Base-by-base conservation (phyloP, 257 asterid species). In the Lavandula angustifolia region DNA sequence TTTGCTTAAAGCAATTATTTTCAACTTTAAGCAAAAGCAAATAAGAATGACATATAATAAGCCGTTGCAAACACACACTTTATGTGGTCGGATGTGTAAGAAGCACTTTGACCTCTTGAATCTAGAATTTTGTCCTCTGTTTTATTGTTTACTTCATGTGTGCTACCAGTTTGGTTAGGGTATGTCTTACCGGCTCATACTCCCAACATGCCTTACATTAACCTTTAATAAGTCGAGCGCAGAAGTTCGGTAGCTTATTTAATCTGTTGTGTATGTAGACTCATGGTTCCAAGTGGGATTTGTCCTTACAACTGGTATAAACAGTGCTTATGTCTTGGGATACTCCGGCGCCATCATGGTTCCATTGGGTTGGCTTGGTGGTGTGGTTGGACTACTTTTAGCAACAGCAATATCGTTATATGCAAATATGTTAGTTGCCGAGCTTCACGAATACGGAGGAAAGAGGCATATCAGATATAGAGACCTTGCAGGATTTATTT, bases 211-310 rank as follows among this genome's bases (percentile, higher is more conserved):
- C 27, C 38, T 3, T 27, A 58, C 3, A 38, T 38, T 6, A 40
- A 52, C 16, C 9, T 54, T 29, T 52, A 3, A 40, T 13, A 40
- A 40, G 31, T 17, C 6, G 64, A 40, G 1, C 41, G 52, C 0
- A 11, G 43, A 31, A 9, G 44, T 54, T 47, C 10, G 11, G 38
- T 71, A 4, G 47, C 43, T 73, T 62, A 60, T 43, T 41, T 38
- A 48, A n/a, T 34, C 18, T 58, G n/a, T 67, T 60, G n/a, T 73
- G 49, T 34, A 27, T 75, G 80, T 79, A 92, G 99, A 92, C 73
- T 92, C 99, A 41, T 92, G 99, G 99, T 84, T 89, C 68, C 99
- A 92, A 85, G 99, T 77, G 74, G 99, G 92, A 43, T 86, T 92
- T 70, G 92, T 92, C 49, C 92, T 92, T 32, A 92, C 97, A 6